These are phyloP conservation scores for Lavandula angustifolia DNA, from an alignment of 257 asterid species.

Conservation along the genomic window DNA sequence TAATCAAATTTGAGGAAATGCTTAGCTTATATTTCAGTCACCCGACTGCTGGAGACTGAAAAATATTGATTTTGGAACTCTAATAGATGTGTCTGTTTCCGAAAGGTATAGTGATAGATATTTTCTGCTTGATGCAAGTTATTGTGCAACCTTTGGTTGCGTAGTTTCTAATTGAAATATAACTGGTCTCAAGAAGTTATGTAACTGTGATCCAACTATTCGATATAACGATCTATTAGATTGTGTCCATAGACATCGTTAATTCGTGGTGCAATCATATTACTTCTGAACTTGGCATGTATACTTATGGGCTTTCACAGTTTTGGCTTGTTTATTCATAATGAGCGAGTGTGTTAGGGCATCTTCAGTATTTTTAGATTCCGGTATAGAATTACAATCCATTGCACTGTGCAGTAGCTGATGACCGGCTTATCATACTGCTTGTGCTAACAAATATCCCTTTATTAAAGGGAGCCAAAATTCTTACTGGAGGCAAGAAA, in stretches of 20 bases:
- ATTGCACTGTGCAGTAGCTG: too few relatives aligned
- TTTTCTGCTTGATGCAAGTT: constrained; percentile 8
- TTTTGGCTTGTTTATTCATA: too few relatives aligned
- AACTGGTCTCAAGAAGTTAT: not conserved
- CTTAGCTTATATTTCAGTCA: constrained; percentile 1
- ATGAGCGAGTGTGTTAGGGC: too few relatives aligned
- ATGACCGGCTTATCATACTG: constrained; percentile 1
- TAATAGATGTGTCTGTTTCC: constrained; percentile 3
- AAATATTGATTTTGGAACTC: constrained; percentile 6
- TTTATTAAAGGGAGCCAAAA: constrained; percentile 82
- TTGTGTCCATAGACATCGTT: too few relatives aligned
- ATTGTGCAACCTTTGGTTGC: constrained; percentile 2
- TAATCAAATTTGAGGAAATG: constrained; percentile 6
- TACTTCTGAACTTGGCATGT: too few relatives aligned
- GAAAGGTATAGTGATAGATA: not conserved
- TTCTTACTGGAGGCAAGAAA: constrained; percentile 80
- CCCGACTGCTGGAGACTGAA: constrained; percentile 12
- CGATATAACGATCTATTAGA: too few relatives aligned
- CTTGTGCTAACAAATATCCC: constrained; percentile 19
- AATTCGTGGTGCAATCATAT: too few relatives aligned
- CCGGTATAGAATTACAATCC: too few relatives aligned
- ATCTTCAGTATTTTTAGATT: too few relatives aligned
- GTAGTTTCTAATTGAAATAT: constrained; percentile 2
- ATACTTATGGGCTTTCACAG: too few relatives aligned
- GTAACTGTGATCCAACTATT: not conserved